Evolutionary conservation across 805 yeast species (phyloP), one percentile per base, ranked within the genome.

Genomic region (Candida stauntonica): DNA sequence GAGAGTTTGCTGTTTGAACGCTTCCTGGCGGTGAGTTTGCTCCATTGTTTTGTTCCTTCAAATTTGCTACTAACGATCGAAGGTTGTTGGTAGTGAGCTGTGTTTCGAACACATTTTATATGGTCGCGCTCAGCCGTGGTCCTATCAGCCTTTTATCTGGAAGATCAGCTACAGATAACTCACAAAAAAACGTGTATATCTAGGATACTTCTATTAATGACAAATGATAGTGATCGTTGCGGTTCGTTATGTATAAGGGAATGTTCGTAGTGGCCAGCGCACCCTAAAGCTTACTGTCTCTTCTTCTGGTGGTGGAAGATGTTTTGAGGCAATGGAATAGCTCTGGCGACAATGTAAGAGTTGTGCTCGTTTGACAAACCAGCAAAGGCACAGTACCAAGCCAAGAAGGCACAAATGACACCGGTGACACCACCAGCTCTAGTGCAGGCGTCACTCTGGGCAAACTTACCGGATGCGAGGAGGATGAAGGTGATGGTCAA

Each of bases 371-470:
- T 82, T 21, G 86, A 77, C 24, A 76, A 57, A 69, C 86, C 87
- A 3, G 85, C 83, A 48, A 67, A 78, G 5, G 86, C 86, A 54
- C 79, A 79, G 54, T 79, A 80, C 81, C 81, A 81, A 1, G 82
- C 83, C 35, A 77, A 57, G 44, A 78, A 66, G 0, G 85, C 72
- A 21, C 79, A 73, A 6, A 80, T 63, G 15, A 80, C 65, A 33
- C 86, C 87, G n/a, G 75, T 35, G 14, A 76, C 69, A 48, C 88
- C 88, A 31, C 79, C 86, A 7, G 81, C 85, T 40, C 54, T 64
- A 2, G 62, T 60, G 38, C 66, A 60, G 17, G 47, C 50, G 2
- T 47, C 42, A 18, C 61, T 60, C 13, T 60, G 62, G 5, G 70
- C 70, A 35, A 77, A 63, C 36, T 70, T 61, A 6, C 72, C 79